Conservation (phyloP, 768 basidiomycete species). For the Tubosaeta sp. region DNA sequence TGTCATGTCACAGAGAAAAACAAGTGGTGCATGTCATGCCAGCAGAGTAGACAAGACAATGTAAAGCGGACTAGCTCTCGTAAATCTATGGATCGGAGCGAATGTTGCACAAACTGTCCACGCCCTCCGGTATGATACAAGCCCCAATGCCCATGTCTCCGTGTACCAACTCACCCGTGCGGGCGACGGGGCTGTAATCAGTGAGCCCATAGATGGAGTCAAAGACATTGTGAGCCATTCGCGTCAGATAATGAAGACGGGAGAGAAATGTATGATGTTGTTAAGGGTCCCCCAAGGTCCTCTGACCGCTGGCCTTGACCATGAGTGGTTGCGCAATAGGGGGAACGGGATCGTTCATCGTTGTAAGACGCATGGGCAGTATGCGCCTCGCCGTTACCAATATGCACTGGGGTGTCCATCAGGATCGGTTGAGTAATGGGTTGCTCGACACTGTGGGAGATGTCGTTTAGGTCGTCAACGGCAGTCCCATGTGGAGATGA, state of each 20-base stretch:
- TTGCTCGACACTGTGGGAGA: slow-evolving; percentile 26
- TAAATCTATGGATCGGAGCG: slow-evolving; percentile 22
- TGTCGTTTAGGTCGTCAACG: slow-evolving; percentile 27
- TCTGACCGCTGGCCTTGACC: slow-evolving; percentile 8
- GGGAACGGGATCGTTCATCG: slow-evolving; percentile 11
- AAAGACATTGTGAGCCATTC: slow-evolving; percentile 19
- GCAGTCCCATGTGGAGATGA: slow-evolving; percentile 24
- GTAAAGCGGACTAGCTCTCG: slow-evolving; percentile 14
- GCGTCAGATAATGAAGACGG: slow-evolving; percentile 26
- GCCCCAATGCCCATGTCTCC: slow-evolving; percentile 15
- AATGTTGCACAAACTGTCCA: slow-evolving; percentile 17
- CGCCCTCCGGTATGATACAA: slow-evolving; percentile 12
- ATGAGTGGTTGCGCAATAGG: background rate
- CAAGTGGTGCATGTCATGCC: slow-evolving; percentile 2
- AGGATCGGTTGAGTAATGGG: slow-evolving; percentile 15
- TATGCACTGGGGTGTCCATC: slow-evolving; percentile 6
- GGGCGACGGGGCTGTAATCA: slow-evolving; percentile 9
- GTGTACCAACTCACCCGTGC: slow-evolving; percentile 6
- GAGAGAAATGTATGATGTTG: slow-evolving; percentile 20
- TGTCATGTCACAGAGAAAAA: slow-evolving; percentile 5
- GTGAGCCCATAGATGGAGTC: slow-evolving; percentile 35
- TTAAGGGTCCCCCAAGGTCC: slow-evolving; percentile 9
- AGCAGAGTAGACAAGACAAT: slow-evolving; percentile 14
- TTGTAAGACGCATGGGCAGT: slow-evolving; percentile 5
- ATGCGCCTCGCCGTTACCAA: slow-evolving; percentile 11